Conservation (phyloP, 768 basidiomycete species). For the Suillus cothurnatus region DNA sequence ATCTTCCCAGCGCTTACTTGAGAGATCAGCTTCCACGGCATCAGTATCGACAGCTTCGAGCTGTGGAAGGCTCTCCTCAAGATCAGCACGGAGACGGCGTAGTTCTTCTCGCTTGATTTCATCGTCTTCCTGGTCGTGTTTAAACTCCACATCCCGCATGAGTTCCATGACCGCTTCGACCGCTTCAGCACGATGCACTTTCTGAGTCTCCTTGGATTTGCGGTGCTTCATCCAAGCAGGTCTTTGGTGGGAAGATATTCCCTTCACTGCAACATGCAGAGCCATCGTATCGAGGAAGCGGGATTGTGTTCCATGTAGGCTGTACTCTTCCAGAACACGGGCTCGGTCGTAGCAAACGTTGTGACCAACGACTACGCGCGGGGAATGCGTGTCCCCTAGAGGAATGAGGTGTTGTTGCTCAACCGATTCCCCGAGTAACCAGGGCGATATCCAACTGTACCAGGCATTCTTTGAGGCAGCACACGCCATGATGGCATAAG, state of each 20-base stretch:
- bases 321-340: slow-evolving; percentile 83
- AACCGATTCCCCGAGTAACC: slow-evolving; percentile 71
- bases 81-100: slow-evolving; percentile 36
- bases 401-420: slow-evolving; percentile 71
- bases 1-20: slow-evolving; percentile 83
- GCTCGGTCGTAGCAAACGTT: slow-evolving; percentile 95
- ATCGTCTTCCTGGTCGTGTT: slow-evolving; percentile 44
- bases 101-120: slow-evolving; percentile 38
- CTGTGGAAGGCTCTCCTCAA: slow-evolving; percentile 44
- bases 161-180: slow-evolving; percentile 61
- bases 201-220: slow-evolving; percentile 62
- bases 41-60: slow-evolving; percentile 39
- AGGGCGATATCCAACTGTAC: slow-evolving; percentile 98
- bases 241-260: slow-evolving; percentile 93
- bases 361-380: slow-evolving; percentile 85
- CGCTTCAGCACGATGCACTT: slow-evolving; percentile 62
- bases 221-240: slow-evolving; percentile 90
- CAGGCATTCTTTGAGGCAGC: slow-evolving; percentile 83
- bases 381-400: slow-evolving; percentile 52
- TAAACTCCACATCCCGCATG: slow-evolving; percentile 42
- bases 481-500: slow-evolving; percentile 86
- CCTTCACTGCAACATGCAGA: slow-evolving; percentile 90
- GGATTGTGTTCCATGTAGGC: slow-evolving; percentile 60
- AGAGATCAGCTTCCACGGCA: slow-evolving; percentile 43
- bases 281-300: slow-evolving; percentile 96